phyloP scores from a whole-genome alignment of 192 early-diverging fungal species.

The Rhizophagus prolifer region DNA sequence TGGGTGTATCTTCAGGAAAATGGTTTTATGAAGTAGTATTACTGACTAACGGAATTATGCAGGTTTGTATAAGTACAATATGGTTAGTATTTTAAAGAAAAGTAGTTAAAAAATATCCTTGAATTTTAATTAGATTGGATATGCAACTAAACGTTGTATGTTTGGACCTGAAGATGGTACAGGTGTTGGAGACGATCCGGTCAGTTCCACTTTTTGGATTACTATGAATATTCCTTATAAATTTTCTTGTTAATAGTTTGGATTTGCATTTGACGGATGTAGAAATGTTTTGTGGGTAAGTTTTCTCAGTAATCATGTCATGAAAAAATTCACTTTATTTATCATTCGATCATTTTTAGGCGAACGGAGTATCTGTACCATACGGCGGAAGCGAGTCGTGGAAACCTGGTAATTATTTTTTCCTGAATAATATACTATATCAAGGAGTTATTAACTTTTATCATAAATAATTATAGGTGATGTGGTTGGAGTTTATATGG shows the following conservation, averaged over 20 bases:
- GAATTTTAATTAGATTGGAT: conserved; percentile 51
- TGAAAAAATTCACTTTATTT: background rate
- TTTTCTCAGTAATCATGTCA: conserved; percentile 18
- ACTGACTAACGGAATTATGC: conserved; percentile 72
- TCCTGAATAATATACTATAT: background rate
- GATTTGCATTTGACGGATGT: conserved; percentile 79
- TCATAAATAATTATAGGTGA: conserved; percentile 33
- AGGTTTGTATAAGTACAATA: conserved; percentile 32
- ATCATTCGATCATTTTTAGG: conserved; percentile 32
- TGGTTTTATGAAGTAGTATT: conserved; percentile 75
- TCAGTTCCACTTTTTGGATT: conserved; percentile 32
- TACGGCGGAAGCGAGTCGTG: conserved; percentile 53
- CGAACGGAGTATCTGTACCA: conserved; percentile 47
- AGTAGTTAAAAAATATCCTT: background rate
- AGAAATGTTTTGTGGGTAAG: conserved; percentile 74
- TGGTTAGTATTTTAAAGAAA: background rate
- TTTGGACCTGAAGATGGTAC: conserved; percentile 79
- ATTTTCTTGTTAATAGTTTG: conserved; percentile 39
- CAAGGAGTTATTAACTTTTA: background rate
- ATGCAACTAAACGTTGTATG: conserved; percentile 60
- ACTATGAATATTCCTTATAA: background rate
- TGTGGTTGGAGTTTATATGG: conserved; percentile 43
- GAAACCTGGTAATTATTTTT: conserved; percentile 39
- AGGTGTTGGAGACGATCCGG: conserved; percentile 68
- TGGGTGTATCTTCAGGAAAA: conserved; percentile 57